Conservation (phyloP, 345 rosid genomes). For the Trapa bicornis region DNA sequence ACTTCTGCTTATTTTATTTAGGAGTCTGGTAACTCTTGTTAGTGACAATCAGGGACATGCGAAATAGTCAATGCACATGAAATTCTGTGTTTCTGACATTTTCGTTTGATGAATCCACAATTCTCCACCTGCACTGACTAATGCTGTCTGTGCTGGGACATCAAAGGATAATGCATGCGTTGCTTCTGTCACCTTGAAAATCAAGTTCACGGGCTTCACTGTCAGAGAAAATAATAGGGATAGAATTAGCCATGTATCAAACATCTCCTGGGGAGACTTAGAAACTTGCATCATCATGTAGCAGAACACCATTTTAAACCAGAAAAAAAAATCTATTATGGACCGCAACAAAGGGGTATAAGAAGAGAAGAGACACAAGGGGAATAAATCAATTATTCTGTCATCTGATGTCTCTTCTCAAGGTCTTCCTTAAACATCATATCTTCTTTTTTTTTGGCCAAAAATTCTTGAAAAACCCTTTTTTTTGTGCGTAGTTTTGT, state of each 20-base stretch:
- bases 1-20: no score
- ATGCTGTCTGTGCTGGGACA: neutral
- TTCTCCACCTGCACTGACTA: neutral
- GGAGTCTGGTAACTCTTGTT: no score
- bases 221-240: neutral
- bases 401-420: neutral
- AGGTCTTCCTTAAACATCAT: neutral
- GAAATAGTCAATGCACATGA: neutral
- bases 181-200: neutral
- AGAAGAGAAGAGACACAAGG: no score
- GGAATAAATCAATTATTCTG: no score
- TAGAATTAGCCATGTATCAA: neutral
- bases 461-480: neutral
- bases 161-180: constrained; percentile 4
- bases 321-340: no score
- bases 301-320: neutral
- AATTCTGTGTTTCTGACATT: neutral
- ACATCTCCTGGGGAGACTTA: neutral
- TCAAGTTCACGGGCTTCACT: constrained; percentile 6
- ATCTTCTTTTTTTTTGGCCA: no score
- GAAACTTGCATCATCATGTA: neutral
- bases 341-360: no score
- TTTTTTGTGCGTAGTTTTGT: neutral
- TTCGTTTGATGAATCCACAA: neutral
- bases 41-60: no score